Evolutionary conservation across 306 rosid genomes (phyloP), one percentile per base, ranked within the genome.

Genomic region (Lathyrus oleraceus): DNA sequence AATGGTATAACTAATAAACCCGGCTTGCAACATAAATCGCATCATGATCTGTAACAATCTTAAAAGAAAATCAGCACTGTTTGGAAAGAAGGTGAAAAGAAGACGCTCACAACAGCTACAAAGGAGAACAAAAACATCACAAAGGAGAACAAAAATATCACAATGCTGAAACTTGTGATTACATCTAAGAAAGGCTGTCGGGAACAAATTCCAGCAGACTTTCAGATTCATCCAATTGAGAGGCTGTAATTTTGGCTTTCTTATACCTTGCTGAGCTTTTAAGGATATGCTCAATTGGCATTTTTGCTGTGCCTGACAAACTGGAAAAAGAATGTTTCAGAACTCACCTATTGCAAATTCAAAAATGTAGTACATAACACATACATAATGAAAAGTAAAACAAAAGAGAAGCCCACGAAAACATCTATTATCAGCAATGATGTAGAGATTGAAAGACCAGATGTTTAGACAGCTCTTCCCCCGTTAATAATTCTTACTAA

Each of bases 191-290:
- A 75, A 72, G 83, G 64, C 93, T 90, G 64, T 93, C 97, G 20
- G 97, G 96, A 61, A 84, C 91, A 16, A 67, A 53, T 6, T 88
- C 91, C 0, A 70, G 84, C 61, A 82, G 87, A 65, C 87, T 86
- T 65, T 88, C 85, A 13, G 77, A 56, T 58, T 82, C 89, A 61
- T 87, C 94, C 59, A 58, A 53, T 53, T 85, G 91, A 6, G 91
- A 66, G 38, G 96, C 97, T 0, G 74, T 82, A 49, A 73, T 51
- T 80, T 73, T 88, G 17, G 95, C 89, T 77, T 71, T 84, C 87
- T 85, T 87, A 77, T 69, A 91, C 63, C 87, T 84, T 30, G 80
- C 83, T 51, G 98, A 88, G 43, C 91, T 90, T 80, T 80, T 82
- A 32, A 88, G 74, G 74, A 93, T 36, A 1, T 4, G 54, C 67